These are phyloP conservation scores for Avicennia marina DNA, from an alignment of 257 asterid species.

Conservation along the genomic window DNA sequence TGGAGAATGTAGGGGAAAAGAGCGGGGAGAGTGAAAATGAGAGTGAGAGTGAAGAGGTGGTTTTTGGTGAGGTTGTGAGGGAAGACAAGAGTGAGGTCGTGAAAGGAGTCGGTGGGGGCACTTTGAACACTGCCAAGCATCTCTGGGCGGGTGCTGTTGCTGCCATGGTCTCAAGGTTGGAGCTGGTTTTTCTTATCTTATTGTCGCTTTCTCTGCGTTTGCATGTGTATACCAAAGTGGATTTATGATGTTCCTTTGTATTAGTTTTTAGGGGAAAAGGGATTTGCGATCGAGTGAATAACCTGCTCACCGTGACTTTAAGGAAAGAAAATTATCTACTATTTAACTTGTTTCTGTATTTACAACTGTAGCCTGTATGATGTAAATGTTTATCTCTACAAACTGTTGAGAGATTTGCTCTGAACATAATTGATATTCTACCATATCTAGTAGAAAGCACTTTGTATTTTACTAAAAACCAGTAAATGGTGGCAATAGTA, in stretches of 20 bases:
- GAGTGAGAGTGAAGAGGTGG: conserved; percentile 27
- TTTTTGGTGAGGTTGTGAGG: conserved; percentile 29
- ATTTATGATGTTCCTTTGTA: not conserved
- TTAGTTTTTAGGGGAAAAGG: not conserved
- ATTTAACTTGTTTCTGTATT: no score
- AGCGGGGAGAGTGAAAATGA: conserved; percentile 30
- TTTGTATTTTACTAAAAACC: no score
- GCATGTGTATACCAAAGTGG: conserved; percentile 2
- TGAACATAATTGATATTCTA: no score
- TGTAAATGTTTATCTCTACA: no score
- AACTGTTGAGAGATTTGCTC: no score
- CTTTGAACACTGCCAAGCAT: conserved; percentile 82
- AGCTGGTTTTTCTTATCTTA: not conserved
- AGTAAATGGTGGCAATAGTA: no score
- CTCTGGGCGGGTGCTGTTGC: conserved; percentile 99
- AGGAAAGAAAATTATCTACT: no score
- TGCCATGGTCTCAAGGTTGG: conserved; percentile 69
- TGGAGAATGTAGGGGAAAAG: conserved; percentile 46
- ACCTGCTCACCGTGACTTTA: no score
- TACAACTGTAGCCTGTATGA: no score
- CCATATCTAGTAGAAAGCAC: no score
- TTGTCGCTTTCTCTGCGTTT: not conserved
- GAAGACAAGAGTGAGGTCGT: conserved; percentile 25
- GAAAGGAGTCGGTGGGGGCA: conserved; percentile 39
- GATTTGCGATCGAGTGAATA: no score